Evolutionary conservation across 2,329 filamentous ascomycete species (phyloP).

Genomic region (Epichloe typhina): DNA sequence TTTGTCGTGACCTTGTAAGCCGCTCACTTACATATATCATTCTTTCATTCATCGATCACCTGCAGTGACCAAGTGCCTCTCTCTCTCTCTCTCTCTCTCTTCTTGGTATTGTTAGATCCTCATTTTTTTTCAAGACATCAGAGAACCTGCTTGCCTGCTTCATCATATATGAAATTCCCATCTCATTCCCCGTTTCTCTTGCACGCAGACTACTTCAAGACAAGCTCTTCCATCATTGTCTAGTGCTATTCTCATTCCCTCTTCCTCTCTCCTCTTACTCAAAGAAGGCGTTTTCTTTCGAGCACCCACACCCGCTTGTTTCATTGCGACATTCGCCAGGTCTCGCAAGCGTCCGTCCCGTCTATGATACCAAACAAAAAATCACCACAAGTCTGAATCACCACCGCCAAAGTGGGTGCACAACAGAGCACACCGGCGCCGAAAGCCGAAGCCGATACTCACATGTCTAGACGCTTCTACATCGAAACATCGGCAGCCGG

Average conservation of each 20-base stretch:
- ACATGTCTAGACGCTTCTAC: constrained; percentile 24
- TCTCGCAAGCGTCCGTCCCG: neutral
- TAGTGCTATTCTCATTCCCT: neutral
- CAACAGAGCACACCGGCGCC: constrained; percentile 3
- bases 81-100: neutral
- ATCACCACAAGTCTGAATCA: neutral
- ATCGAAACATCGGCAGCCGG: constrained; percentile 23
- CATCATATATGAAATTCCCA: neutral
- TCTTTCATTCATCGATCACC: constrained; percentile 2
- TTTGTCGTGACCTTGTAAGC: constrained; percentile 4
- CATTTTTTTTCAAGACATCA: neutral
- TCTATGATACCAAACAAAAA: neutral
- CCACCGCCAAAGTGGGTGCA: constrained; percentile 10
- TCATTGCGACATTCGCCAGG: neutral
- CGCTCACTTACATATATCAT: constrained; percentile 3
- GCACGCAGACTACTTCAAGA: constrained; percentile 1
- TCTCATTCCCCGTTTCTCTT: neutral
- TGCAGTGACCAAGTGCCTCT: constrained; percentile 3
- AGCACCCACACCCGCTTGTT: neutral
- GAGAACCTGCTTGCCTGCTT: too few relatives aligned
- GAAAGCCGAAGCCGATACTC: neutral
- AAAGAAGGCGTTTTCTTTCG: neutral
- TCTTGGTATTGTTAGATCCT: neutral
- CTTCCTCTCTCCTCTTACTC: neutral
- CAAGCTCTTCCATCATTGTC: neutral